A percentile compares a stretch with the other conserved stretches of the same genome.
Conservation (phyloP, 108 stramenopile genomes). For the Skeletonema costatum region DNA sequence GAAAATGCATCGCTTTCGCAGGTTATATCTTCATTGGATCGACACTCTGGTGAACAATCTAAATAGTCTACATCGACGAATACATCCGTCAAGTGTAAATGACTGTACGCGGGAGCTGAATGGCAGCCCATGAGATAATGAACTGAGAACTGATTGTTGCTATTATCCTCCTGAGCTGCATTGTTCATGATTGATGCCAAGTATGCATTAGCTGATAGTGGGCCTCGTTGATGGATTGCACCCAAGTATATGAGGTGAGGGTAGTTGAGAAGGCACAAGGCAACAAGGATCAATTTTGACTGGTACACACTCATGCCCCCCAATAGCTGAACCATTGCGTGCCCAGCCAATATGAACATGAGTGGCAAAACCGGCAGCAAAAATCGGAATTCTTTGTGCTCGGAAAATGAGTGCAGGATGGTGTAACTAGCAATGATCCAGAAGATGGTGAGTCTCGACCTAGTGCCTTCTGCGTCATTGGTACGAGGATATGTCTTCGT, state of each 20-base stretch:
- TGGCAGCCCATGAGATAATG: conserved; percentile 88
- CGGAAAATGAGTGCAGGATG: conserved; percentile 80
- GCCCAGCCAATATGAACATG: conserved; percentile 72
- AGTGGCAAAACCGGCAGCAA: conserved; percentile 91
- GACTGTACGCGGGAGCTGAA: conserved; percentile 81
- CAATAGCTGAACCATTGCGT: conserved; percentile 13
- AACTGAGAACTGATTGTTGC: conserved; percentile 34
- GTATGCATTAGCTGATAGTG: conserved; percentile 64
- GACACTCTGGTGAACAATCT: conserved; percentile 83
- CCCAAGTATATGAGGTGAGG: conserved; percentile 68
- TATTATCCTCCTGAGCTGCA: background rate
- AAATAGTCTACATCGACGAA: conserved; percentile 60
- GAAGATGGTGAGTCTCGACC: conserved; percentile 49
- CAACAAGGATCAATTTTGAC: conserved; percentile 20
- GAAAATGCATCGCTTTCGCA: conserved; percentile 82
- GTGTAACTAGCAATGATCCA: conserved; percentile 59
- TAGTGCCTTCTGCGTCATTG: conserved; percentile 2
- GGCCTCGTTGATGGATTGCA: conserved; percentile 73
- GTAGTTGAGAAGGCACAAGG: conserved; percentile 51
- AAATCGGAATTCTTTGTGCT: conserved; percentile 96
- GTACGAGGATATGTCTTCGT: background rate
- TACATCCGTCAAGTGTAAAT: conserved; percentile 58
- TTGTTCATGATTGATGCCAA: conserved; percentile 50
- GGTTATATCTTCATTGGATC: conserved; percentile 41
- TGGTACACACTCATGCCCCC: background rate